Conservation (phyloP, 1,284 basidiomycete species). For the Rhizoctonia solani region DNA sequence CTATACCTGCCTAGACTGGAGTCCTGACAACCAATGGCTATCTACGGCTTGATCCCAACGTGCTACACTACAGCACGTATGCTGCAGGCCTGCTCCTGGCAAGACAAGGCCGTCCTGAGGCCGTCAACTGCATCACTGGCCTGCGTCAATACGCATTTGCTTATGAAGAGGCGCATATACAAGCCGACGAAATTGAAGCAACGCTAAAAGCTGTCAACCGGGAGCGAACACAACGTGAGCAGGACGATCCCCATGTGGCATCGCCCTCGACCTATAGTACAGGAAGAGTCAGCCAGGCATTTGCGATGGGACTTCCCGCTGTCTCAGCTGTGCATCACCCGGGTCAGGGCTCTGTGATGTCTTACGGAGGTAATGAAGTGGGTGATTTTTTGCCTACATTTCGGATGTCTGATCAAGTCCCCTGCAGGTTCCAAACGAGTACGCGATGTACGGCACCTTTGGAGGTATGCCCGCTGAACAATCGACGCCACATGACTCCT, state of each 20-base stretch:
- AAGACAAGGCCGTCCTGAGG: conserved; percentile 77
- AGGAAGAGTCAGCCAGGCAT: conserved; percentile 7
- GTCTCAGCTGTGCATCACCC: conserved; percentile 23
- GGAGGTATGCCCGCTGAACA: conserved; percentile 13
- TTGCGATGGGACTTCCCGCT: conserved; percentile 27
- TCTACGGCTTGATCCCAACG: conserved; percentile 78
- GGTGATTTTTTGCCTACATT: neutral
- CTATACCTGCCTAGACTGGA: conserved; percentile 55
- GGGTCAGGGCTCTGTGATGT: conserved; percentile 26
- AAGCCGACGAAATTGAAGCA: conserved; percentile 60
- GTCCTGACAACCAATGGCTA: conserved; percentile 84
- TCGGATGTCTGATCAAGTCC: neutral
- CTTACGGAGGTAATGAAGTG: conserved; percentile 28
- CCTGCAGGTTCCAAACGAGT: conserved; percentile 13
- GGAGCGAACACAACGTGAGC: conserved; percentile 29
- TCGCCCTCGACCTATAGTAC: conserved; percentile 11
- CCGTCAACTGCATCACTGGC: conserved; percentile 78
- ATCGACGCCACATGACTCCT: conserved; percentile 8
- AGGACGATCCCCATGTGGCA: conserved; percentile 14
- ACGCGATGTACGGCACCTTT: conserved; percentile 28
- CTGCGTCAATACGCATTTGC: conserved; percentile 75
- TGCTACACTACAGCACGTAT: conserved; percentile 83
- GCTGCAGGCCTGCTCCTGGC: conserved; percentile 83
- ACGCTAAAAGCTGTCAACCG: conserved; percentile 29
- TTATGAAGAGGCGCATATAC: conserved; percentile 77